Percentiles rank a stretch among this genome's conserved stretches.
Evolutionary conservation across 2,329 filamentous ascomycete genomes (phyloP).

Genomic region (Scytalidium sp.): DNA sequence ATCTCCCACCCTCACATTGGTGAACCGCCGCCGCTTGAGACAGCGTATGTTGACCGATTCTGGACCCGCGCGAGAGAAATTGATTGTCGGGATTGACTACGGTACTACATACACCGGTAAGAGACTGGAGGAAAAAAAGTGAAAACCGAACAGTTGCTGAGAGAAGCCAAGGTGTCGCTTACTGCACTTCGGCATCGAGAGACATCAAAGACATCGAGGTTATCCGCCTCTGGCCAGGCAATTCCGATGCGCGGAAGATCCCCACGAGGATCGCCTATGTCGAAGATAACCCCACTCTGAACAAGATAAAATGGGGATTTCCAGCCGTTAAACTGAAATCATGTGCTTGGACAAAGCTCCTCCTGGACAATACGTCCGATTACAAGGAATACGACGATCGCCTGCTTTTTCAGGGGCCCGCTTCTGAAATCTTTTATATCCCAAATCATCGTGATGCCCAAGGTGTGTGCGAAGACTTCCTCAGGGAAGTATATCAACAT

Average conservation of each 20-base stretch:
- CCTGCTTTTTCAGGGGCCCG: constrained; percentile 5
- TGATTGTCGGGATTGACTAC: background rate
- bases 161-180: background rate
- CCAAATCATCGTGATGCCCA: constrained; percentile 12
- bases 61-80: constrained; percentile 18
- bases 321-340: constrained; percentile 16
- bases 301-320: constrained; percentile 20
- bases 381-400: constrained; percentile 14
- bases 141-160: background rate
- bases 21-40: too few species aligned
- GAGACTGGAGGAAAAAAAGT: background rate
- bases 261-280: constrained; percentile 19
- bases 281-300: constrained; percentile 10
- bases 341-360: constrained; percentile 24
- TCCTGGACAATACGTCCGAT: constrained; percentile 18
- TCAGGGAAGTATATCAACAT: constrained; percentile 14
- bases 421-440: constrained; percentile 10
- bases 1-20: too few species aligned
- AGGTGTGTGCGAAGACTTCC: constrained; percentile 19
- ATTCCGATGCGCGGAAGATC: constrained; percentile 10
- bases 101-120: background rate
- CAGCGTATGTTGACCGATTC: background rate
- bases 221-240: constrained; percentile 16
- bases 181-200: background rate
- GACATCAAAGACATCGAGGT: constrained; percentile 15